phyloP scores from a whole-genome alignment of 805 yeast species.

The Maudiozyma pseudohumilis region DNA sequence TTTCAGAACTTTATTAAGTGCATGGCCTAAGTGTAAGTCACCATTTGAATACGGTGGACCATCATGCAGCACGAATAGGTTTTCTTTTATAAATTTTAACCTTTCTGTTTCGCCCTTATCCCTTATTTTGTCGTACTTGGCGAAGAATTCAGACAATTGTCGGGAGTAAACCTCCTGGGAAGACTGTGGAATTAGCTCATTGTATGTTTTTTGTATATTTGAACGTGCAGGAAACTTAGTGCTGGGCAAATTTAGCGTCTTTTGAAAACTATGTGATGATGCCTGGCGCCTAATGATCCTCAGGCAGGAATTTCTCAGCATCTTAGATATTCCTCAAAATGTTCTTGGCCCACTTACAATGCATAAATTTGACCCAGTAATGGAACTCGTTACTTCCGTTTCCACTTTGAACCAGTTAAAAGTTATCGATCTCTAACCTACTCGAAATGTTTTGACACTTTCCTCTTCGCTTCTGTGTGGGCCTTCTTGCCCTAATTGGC shows the following conservation, averaged over 20 bases:
- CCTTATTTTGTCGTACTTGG: slow-evolving; percentile 5
- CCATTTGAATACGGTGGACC: slow-evolving; percentile 99
- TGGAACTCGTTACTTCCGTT: too few relatives aligned
- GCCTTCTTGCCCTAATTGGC: too few relatives aligned
- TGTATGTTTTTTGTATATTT: slow-evolving; percentile 34
- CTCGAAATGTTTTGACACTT: too few relatives aligned
- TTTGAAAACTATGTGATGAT: slow-evolving; percentile 34
- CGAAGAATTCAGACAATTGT: slow-evolving; percentile 36
- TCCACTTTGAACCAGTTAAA: too few relatives aligned
- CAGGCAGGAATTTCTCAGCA: background rate
- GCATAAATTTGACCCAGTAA: too few relatives aligned
- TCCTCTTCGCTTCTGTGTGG: too few relatives aligned
- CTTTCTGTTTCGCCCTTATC: slow-evolving; percentile 13
- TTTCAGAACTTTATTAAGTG: slow-evolving; percentile 79
- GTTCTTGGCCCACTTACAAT: background rate
- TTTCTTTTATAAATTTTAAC: slow-evolving; percentile 22
- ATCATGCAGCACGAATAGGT: slow-evolving; percentile 69
- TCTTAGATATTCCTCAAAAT: background rate
- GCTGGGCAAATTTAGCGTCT: slow-evolving; percentile 53
- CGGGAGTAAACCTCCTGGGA: slow-evolving; percentile 55
- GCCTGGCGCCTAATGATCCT: background rate
- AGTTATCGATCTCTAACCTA: too few relatives aligned
- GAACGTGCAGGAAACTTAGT: slow-evolving; percentile 61
- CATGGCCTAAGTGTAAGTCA: slow-evolving; percentile 83
- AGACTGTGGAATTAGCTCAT: slow-evolving; percentile 39